A percentile compares a stretch with the other conserved stretches of the same genome.
These are phyloP conservation scores for Grosmannia serpens DNA, from an alignment of 2,329 filamentous ascomycete species.

Conservation along the genomic window DNA sequence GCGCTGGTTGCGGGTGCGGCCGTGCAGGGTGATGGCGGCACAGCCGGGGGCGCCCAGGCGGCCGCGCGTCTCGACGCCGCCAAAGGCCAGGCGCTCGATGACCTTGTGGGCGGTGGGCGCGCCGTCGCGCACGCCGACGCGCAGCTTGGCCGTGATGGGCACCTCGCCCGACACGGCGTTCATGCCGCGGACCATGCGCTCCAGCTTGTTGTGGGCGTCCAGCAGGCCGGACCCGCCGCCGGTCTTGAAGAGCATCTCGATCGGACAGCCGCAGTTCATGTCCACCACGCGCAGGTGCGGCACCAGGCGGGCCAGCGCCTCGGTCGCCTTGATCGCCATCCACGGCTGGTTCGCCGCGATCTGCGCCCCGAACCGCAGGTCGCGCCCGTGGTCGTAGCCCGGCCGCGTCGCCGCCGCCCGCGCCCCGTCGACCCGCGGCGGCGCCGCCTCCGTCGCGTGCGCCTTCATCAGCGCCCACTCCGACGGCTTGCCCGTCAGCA, in stretches of 20 bases:
- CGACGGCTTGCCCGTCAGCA: conserved; percentile 78
- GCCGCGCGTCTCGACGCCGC: conserved; percentile 59
- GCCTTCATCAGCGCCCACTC: conserved; percentile 96
- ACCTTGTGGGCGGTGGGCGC: conserved; percentile 66
- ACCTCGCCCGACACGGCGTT: conserved; percentile 82
- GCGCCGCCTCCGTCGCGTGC: conserved; percentile 67
- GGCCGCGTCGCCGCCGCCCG: conserved; percentile 22
- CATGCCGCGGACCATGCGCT: conserved; percentile 94
- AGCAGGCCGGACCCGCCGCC: conserved; percentile 86
- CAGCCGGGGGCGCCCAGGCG: conserved; percentile 67
- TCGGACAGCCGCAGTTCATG: conserved; percentile 93
- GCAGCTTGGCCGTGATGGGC: conserved; percentile 89
- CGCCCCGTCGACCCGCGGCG: conserved; percentile 53
- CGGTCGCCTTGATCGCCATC: conserved; percentile 79
- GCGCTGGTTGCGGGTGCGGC: conserved; percentile 83
- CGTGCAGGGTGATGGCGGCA: conserved; percentile 92
- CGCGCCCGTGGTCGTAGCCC: conserved; percentile 71
- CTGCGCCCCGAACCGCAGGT: conserved; percentile 84
- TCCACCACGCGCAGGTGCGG: conserved; percentile 85
- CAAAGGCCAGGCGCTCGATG: conserved; percentile 72
- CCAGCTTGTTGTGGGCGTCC: conserved; percentile 77
- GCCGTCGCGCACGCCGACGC: conserved; percentile 75
- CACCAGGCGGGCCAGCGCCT: conserved; percentile 63
- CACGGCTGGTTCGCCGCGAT: conserved; percentile 89
- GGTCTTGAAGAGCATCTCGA: conserved; percentile 81